These are phyloP conservation scores for Euphrasia arctica DNA, from an alignment of 305 asterid genomes.

Conservation along the genomic window DNA sequence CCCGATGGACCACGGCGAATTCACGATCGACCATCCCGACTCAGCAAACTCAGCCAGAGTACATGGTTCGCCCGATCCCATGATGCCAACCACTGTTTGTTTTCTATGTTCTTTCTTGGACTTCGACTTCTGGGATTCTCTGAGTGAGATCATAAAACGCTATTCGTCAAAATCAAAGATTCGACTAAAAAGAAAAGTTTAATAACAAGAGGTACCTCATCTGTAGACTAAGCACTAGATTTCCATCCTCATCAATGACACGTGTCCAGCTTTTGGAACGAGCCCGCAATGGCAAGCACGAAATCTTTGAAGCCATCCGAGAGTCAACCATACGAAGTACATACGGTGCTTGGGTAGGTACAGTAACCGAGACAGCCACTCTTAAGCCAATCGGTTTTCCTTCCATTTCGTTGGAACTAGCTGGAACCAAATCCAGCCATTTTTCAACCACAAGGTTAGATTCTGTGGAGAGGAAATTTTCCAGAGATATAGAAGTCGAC, in stretches of 20 bases:
- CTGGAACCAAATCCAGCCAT: slow-evolving; percentile 84
- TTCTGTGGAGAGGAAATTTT: slow-evolving; percentile 46
- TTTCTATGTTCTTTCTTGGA: slow-evolving; percentile 36
- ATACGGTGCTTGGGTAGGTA: slow-evolving; percentile 62
- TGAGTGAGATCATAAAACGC: slow-evolving; percentile 33
- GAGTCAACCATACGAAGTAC: slow-evolving; percentile 55
- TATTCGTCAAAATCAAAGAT: slow-evolving; percentile 18
- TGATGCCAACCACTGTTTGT: slow-evolving; percentile 57
- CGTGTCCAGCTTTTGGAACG: slow-evolving; percentile 55
- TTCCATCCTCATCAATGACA: slow-evolving; percentile 61
- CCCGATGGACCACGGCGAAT: slow-evolving; percentile 71
- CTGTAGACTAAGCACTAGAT: slow-evolving; percentile 63
- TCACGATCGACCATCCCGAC: slow-evolving; percentile 59
- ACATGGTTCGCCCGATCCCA: slow-evolving; percentile 50
- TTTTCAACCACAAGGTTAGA: slow-evolving; percentile 63
- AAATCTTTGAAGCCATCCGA: slow-evolving; percentile 48
- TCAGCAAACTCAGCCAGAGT: slow-evolving; percentile 59
- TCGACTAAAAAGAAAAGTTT: background rate
- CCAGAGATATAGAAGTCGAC: slow-evolving; percentile 50
- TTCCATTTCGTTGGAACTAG: slow-evolving; percentile 39
- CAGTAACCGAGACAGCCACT: slow-evolving; percentile 78
- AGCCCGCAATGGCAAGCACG: slow-evolving; percentile 54
- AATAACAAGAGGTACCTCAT: slow-evolving; percentile 49
- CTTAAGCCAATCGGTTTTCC: slow-evolving; percentile 58
- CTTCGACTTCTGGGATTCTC: slow-evolving; percentile 55